Conservation (phyloP, 129 eudicot species). For the Glebionis coronaria region DNA sequence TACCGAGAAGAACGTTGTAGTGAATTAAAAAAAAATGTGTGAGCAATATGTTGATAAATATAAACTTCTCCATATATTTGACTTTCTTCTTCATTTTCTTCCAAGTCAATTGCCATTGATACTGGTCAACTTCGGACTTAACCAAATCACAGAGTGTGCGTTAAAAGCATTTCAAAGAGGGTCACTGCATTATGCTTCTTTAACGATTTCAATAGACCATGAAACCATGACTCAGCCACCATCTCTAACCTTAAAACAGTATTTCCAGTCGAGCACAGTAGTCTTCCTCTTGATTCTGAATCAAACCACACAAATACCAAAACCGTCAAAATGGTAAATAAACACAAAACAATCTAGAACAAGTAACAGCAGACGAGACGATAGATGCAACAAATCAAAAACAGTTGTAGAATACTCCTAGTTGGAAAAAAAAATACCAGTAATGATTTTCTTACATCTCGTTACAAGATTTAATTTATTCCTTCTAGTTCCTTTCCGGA, state of each 20-base stretch:
- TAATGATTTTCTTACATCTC: too few relatives aligned
- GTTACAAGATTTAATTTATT: too few relatives aligned
- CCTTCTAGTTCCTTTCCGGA: too few relatives aligned
- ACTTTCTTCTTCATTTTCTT: conserved; percentile 71
- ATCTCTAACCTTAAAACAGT: conserved; percentile 27
- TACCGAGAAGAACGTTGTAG: too few relatives aligned
- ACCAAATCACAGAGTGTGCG: conserved; percentile 45
- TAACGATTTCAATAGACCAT: conserved; percentile 56
- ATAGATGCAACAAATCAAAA: too few relatives aligned
- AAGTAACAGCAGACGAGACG: too few relatives aligned
- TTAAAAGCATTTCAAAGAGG: conserved; percentile 63
- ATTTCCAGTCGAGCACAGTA: not conserved
- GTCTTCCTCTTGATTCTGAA: conserved; percentile 22
- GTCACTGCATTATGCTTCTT: conserved; percentile 57
- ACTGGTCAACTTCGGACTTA: conserved; percentile 48
- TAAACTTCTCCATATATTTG: conserved; percentile 67
- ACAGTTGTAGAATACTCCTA: too few relatives aligned
- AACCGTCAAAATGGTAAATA: not conserved
- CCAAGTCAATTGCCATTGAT: conserved; percentile 59
- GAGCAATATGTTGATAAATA: conserved; percentile 18
- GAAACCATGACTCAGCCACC: conserved; percentile 83
- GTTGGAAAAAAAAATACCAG: too few relatives aligned
- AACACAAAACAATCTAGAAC: too few relatives aligned
- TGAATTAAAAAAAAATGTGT: too few relatives aligned
- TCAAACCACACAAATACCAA: conserved; percentile 10